phyloP scores from a whole-genome alignment of 345 rosid species.

The Citrus hindsii region DNA sequence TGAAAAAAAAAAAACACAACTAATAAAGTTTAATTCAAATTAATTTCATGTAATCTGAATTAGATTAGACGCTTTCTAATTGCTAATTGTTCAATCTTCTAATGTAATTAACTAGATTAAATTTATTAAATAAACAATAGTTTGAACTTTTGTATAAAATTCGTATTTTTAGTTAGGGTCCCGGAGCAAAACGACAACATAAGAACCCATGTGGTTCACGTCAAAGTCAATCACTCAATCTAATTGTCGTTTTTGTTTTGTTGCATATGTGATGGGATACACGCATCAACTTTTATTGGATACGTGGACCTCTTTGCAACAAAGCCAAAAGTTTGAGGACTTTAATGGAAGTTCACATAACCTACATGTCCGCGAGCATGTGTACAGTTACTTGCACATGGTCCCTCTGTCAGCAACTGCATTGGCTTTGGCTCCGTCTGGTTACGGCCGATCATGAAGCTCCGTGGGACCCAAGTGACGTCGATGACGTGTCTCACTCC shows the following conservation, averaged over 20 bases:
- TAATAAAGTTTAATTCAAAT: too few species aligned
- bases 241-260: neutral
- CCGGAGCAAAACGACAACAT: constrained; percentile 2
- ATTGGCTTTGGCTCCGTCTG: neutral
- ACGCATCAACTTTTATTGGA: neutral
- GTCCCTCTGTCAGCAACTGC: neutral
- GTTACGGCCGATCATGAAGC: neutral
- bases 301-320: neutral
- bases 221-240: neutral
- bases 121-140: too few species aligned
- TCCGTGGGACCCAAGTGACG: constrained; percentile 11
- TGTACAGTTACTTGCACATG: constrained; percentile 9
- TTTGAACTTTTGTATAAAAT: neutral
- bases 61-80: too few species aligned
- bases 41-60: too few species aligned
- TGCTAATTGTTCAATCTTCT: too few species aligned
- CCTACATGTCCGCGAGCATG: neutral
- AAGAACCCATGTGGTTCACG: neutral
- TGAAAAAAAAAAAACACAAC: too few species aligned
- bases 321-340: neutral
- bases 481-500: constrained; percentile 10
- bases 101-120: too few species aligned
- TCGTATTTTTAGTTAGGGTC: neutral
- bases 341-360: neutral
- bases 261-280: neutral